Evolutionary conservation across 2,329 filamentous ascomycete species (phyloP).

Genomic region (Thielaviopsis punctulata): DNA sequence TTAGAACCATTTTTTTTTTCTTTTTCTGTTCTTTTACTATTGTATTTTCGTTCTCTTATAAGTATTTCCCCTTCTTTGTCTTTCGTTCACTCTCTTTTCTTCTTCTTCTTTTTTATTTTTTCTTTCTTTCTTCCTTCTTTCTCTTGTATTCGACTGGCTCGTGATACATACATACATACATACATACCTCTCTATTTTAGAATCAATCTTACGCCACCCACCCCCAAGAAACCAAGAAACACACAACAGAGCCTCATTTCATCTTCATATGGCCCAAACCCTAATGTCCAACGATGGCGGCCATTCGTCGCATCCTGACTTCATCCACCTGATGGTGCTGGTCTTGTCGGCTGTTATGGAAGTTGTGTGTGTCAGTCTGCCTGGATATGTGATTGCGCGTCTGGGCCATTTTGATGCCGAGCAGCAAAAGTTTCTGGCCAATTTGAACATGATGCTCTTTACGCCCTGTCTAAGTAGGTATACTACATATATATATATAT

Average conservation of each 20-base stretch:
- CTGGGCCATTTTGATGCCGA: constrained; percentile 89
- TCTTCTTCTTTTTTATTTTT: not conserved
- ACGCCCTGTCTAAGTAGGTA: constrained; percentile 94
- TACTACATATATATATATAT: constrained; percentile 20
- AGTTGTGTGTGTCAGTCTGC: constrained; percentile 85
- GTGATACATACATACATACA: not conserved
- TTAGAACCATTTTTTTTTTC: not conserved
- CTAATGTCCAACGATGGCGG: not conserved
- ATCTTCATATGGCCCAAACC: not conserved
- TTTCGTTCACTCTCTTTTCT: not conserved
- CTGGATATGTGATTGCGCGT: constrained; percentile 80
- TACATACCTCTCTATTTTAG: not conserved
- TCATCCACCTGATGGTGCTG: constrained; percentile 55
- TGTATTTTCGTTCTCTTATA: not conserved
- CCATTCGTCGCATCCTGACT: constrained; percentile 43
- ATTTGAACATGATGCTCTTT: constrained; percentile 90
- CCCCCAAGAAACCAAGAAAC: not conserved
- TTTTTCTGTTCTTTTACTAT: not conserved
- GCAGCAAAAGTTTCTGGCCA: constrained; percentile 90
- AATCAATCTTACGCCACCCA: not conserved
- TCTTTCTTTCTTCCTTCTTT: not conserved
- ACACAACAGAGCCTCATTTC: not conserved
- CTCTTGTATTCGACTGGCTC: not conserved
- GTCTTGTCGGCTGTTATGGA: constrained; percentile 92
- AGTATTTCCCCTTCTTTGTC: not conserved